phyloP scores from a whole-genome alignment of 2,329 filamentous ascomycete species.

The Talaromyces funiculosus region DNA sequence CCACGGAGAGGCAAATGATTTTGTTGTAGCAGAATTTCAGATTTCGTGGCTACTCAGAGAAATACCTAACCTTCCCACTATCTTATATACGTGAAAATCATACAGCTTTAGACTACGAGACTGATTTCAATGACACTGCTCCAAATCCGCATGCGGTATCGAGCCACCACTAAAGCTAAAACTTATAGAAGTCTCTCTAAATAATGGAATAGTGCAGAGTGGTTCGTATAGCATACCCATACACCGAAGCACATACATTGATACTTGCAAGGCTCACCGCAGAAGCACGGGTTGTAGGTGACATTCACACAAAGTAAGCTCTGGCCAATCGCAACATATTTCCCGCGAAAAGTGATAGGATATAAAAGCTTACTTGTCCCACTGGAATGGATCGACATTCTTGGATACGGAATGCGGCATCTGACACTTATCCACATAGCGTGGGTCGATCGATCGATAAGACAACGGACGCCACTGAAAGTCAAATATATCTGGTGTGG shows the following conservation, averaged over 20 bases:
- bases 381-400: conserved; percentile 1
- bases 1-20: not conserved
- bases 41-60: not conserved
- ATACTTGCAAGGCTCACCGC: not conserved
- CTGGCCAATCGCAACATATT: not conserved
- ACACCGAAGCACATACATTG: not conserved
- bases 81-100: not conserved
- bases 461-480: not conserved
- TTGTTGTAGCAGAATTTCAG: not conserved
- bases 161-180: not conserved
- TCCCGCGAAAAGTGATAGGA: not conserved
- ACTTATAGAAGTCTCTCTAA: not conserved
- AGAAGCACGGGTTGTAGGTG: not conserved
- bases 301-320: not conserved
- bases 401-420: not conserved
- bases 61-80: not conserved
- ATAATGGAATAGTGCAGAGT: not conserved
- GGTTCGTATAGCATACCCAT: not conserved
- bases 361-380: not conserved
- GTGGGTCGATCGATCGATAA: not conserved
- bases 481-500: not conserved
- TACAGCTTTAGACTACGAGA: not conserved
- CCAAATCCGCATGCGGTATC: not conserved
- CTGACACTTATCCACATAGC: not conserved
- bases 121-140: not conserved